phyloP scores from a whole-genome alignment of 2,329 filamentous ascomycete genomes.

The Xylariomycetidae sp. region DNA sequence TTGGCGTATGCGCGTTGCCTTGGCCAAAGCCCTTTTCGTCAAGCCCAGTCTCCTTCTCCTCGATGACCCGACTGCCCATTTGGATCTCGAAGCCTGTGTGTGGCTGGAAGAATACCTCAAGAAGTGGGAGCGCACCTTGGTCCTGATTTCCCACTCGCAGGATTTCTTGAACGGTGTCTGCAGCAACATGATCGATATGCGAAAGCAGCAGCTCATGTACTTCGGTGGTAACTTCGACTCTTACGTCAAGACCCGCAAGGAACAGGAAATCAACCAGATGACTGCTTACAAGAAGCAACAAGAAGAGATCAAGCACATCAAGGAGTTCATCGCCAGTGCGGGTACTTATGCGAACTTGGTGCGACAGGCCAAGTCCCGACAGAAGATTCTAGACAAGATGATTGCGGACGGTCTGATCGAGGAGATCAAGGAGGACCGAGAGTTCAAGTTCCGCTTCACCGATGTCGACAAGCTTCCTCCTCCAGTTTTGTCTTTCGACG shows the following conservation, averaged over 20 bases:
- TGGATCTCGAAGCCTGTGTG: conserved; percentile 98
- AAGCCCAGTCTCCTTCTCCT: conserved; percentile 93
- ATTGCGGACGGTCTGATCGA: conserved; percentile 98
- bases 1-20: conserved; percentile 98
- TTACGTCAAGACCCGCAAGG: conserved; percentile 87
- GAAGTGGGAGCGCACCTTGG: conserved; percentile 97
- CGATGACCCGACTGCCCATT: conserved; percentile 97
- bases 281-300: conserved; percentile 99
- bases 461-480: conserved; percentile 99
- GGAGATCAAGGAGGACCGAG: conserved; percentile 75
- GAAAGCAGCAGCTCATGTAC: conserved; percentile 81
- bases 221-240: conserved; percentile 99
- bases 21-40: conserved; percentile 96
- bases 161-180: conserved; percentile 99
- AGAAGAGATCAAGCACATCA: conserved; percentile 98
- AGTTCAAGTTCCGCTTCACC: conserved; percentile 97
- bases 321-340: conserved; percentile 99
- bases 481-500: conserved; percentile 91
- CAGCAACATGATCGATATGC: conserved; percentile 98
- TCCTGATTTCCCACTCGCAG: conserved; percentile 95
- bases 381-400: conserved; percentile 99
- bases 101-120: conserved; percentile 99
- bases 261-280: conserved; percentile 97
- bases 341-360: conserved; percentile 99
- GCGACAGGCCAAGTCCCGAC: conserved; percentile 95